phyloP scores from a whole-genome alignment of 1,139 yeast species.

The Arxiozyma heterogenica region DNA sequence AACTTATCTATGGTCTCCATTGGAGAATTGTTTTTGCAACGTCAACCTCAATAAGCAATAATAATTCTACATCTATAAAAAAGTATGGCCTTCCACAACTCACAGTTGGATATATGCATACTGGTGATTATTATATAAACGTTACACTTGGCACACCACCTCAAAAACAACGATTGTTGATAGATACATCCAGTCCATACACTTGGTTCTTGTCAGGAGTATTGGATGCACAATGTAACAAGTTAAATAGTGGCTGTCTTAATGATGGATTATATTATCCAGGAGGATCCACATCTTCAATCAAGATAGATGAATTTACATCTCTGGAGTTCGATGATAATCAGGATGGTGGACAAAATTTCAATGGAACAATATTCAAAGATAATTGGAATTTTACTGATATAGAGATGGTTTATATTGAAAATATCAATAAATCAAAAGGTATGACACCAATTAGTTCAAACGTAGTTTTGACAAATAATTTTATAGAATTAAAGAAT shows the following conservation, averaged over 20 bases:
- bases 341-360: constrained; percentile 4
- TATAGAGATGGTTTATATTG: background rate
- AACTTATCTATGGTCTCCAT: background rate
- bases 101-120: constrained; percentile 17
- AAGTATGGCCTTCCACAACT: constrained; percentile 3
- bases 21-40: background rate
- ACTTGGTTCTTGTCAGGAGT: constrained; percentile 34
- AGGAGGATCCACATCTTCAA: constrained; percentile 15
- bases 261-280: constrained; percentile 14
- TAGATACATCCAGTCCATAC: constrained; percentile 38
- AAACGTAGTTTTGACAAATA: background rate
- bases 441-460: background rate
- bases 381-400: constrained; percentile 18
- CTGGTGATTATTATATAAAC: constrained; percentile 29
- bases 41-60: background rate
- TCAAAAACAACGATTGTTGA: constrained; percentile 30
- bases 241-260: constrained; percentile 10
- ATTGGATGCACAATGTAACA: constrained; percentile 21
- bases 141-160: constrained; percentile 33
- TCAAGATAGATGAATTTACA: constrained; percentile 1
- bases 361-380: constrained; percentile 19
- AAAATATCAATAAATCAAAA: background rate
- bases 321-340: background rate
- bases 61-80: background rate
- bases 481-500: constrained; percentile 13